These are phyloP conservation scores for Gracilaria caudata DNA, from an alignment of 23 red algal species.

Conservation along the genomic window DNA sequence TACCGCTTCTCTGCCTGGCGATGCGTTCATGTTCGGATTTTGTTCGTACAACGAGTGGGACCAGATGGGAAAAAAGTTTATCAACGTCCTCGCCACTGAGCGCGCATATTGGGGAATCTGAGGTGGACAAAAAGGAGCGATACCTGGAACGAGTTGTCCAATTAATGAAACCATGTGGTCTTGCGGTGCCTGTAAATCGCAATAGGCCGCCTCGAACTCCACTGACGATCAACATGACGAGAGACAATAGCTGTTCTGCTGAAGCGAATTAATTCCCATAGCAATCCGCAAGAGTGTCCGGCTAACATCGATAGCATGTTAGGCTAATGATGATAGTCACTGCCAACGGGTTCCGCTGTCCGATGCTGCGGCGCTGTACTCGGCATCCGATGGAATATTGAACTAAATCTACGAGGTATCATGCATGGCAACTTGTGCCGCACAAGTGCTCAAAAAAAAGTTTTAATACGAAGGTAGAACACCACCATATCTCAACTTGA, in stretches of 20 bases:
- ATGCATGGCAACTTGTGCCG: background rate
- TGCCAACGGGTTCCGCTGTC: too few species aligned
- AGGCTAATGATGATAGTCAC: too few species aligned
- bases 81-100: background rate
- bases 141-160: background rate
- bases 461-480: background rate
- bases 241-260: background rate
- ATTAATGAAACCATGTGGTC: background rate
- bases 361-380: too few species aligned
- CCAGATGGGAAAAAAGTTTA: background rate
- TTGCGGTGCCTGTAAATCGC: background rate
- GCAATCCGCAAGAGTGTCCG: too few species aligned
- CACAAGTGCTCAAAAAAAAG: background rate
- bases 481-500: too few species aligned
- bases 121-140: background rate
- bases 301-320: too few species aligned
- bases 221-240: background rate
- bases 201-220: background rate
- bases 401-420: too few species aligned
- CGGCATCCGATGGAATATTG: background rate
- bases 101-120: background rate
- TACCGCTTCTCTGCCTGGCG: background rate
- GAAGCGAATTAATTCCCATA: too few species aligned
- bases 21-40: background rate
- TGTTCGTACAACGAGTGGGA: background rate